Percentiles rank a stretch among this genome's conserved stretches.
Evolutionary conservation across 169 alveolate genomes (phyloP).

Genomic region (Plasmodium gonderi): DNA sequence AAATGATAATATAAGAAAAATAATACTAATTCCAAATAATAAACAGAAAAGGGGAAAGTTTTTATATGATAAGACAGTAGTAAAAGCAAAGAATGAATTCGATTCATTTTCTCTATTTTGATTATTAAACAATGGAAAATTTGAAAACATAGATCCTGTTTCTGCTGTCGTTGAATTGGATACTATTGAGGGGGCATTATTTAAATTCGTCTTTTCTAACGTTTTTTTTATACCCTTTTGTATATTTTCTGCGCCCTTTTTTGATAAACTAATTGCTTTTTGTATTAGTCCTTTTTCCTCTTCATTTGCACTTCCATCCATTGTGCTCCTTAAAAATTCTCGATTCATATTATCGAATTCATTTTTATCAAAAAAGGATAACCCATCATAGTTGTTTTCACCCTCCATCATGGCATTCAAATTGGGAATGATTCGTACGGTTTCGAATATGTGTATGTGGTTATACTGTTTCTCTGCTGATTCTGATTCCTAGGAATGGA

Average conservation of each 20-base stretch:
- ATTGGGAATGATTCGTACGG: not conserved
- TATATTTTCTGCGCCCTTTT: slow-evolving; percentile 64
- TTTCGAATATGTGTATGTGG: not conserved
- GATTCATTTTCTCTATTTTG: slow-evolving; percentile 47
- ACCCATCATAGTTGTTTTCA: slow-evolving; percentile 44
- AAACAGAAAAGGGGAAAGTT: slow-evolving; percentile 60
- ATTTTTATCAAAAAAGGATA: slow-evolving; percentile 60
- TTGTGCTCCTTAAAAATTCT: slow-evolving; percentile 49
- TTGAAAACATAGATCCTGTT: slow-evolving; percentile 65
- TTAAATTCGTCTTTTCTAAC: slow-evolving; percentile 46
- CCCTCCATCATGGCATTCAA: slow-evolving; percentile 10
- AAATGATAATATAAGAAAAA: slow-evolving; percentile 32
- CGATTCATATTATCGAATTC: slow-evolving; percentile 26
- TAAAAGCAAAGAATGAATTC: slow-evolving; percentile 20
- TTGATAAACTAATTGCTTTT: slow-evolving; percentile 56
- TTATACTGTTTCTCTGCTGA: too few species aligned
- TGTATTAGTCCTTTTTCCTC: slow-evolving; percentile 54
- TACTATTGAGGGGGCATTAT: slow-evolving; percentile 32
- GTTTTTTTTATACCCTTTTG: slow-evolving; percentile 63
- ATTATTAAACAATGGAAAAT: slow-evolving; percentile 45
- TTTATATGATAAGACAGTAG: slow-evolving; percentile 44
- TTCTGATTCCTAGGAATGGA: too few species aligned
- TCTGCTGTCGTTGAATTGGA: slow-evolving; percentile 62
- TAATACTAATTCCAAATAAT: slow-evolving; percentile 60
- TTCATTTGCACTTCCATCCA: slow-evolving; percentile 22